Base-by-base conservation (phyloP, 768 basidiomycete species). In the Udeniomyces megalosporus region DNA sequence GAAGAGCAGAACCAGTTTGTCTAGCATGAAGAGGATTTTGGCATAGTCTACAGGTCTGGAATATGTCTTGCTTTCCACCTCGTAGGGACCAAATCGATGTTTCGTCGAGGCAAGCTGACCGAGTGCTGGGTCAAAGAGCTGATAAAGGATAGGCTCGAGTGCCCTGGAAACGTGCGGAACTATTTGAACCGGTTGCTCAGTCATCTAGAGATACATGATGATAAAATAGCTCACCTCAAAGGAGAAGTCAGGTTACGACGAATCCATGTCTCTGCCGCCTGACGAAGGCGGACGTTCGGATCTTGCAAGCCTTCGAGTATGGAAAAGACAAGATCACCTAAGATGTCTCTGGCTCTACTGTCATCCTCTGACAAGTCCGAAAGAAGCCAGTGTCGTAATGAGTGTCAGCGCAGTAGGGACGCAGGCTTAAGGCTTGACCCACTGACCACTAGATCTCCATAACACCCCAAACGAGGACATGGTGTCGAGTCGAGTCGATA, bases 251-350 rank as follows among this genome's bases (percentile, higher is more conserved):
- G 77, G 68, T 83, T 89, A 70, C 88, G 90, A 29, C 92, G 81
- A 85, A 99, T 90, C 95, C 95, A 99, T 0, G 90, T 90, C 72
- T 97, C 93, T 15, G 87, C 88, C 34, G 86, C 78, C 12, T 89
- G 80, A 29, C 85, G 82, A 11, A 86, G 72, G 64, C 75, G 75
- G 8, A 88, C 86, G 66, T 89, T 83, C 34, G 84, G 82, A 44
- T 78, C 83, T 68, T 83, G 84, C 52, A 96, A 74, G 0, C 84
- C 82, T 69, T 93, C 90, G 54, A 97, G 74, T 32, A 93, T 82
- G 48, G 84, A 81, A 79, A 90, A 84, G 80, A 96, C 79, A 0
- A 93, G 93, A 1, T 84, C 78, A 69, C 84, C 84, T 70, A 96
- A 83, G 28, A 78, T 77, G 69, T 88, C 85, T 0, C 92, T 90